A percentile compares a stretch with the other conserved stretches of the same genome.
phyloP scores from a whole-genome alignment of 2,329 filamentous ascomycete species.

The Penicillium hordei region DNA sequence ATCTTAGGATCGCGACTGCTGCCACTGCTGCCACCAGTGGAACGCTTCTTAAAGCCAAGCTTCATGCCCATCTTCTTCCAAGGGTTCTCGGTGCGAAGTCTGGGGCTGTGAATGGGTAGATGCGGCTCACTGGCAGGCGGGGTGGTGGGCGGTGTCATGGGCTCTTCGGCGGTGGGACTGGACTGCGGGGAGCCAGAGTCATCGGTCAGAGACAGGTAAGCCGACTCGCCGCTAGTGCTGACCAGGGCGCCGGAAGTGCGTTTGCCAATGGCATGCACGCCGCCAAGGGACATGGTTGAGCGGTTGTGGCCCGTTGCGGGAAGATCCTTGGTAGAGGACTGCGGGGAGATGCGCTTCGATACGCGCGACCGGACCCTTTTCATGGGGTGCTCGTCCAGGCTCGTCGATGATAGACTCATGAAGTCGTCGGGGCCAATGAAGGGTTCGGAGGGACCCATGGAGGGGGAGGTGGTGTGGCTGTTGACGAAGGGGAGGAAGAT shows the following conservation, averaged over 20 bases:
- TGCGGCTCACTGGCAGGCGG: conserved; percentile 48
- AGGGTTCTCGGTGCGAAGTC: conserved; percentile 47
- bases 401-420: conserved; percentile 33
- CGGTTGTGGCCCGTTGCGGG: conserved; percentile 29
- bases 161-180: conserved; percentile 43
- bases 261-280: conserved; percentile 36
- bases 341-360: conserved; percentile 31
- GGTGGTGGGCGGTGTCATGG: conserved; percentile 54
- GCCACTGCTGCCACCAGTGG: conserved; percentile 22
- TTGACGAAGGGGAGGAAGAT: conserved; percentile 91
- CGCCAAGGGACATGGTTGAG: conserved; percentile 34
- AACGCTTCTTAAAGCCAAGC: conserved; percentile 46
- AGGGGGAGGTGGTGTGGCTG: conserved; percentile 53
- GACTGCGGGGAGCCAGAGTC: conserved; percentile 47
- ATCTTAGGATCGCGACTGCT: conserved; percentile 24
- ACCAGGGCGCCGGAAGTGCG: conserved; percentile 40
- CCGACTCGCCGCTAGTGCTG: conserved; percentile 40
- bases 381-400: conserved; percentile 33
- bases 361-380: conserved; percentile 30
- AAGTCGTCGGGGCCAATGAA: conserved; percentile 41
- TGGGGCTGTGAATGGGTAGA: conserved; percentile 38
- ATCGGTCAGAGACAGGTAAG: conserved; percentile 44
- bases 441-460: conserved; percentile 48
- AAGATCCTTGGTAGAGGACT: conserved; percentile 34
- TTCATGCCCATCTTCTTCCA: conserved; percentile 57